Evolutionary conservation across 2,329 filamentous ascomycete genomes (phyloP), one percentile per base, ranked within the genome.

Genomic region (Botrytis squamosa): DNA sequence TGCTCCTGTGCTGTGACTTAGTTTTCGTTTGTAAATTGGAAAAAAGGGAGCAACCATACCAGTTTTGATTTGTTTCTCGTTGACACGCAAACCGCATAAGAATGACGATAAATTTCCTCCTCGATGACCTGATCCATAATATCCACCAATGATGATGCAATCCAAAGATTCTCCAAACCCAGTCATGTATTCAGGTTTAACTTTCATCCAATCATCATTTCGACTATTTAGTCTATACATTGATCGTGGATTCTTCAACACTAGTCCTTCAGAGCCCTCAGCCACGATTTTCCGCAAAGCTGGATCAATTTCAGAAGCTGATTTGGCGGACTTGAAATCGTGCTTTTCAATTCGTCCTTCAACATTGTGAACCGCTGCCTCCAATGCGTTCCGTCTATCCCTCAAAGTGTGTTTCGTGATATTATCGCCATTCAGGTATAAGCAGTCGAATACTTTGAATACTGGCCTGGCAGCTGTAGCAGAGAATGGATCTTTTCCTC

Each of bases 111-210:
- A 84, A 2, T 84, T 89, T 59, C 95, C 96, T 67, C 96, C 96
- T 66, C 96, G 89, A 73, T 88, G 90, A 0, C 96, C 96, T 44
- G 92, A 93, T 22, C 96, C 96, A 81, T 93, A 99, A 83, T 97
- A 98, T 14, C 94, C 96, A 72, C 95, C 96, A 71, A 99, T 89
- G 25, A 99, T 86, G 22, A 98, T 85, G 77, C 94, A 94, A 81
- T 99, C 96, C 5, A 99, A 88, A 0, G 92, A 93, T 83, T 98
- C 95, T 75, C 96, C 96, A 81, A 96, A 97, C 76, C 97, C 95
- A 3, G 91, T 91, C 95, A 98, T 98, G 82, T 99, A 99, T 77
- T 99, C 96, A 1, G 96, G 96, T 80, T 99, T 99, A 14, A 99
- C 95, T 81, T 99, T 99, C 84, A 98, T 92, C 96, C 96, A 99